Base-by-base conservation (phyloP, 2,329 filamentous ascomycete species). In the Cladorrhinum sp. region DNA sequence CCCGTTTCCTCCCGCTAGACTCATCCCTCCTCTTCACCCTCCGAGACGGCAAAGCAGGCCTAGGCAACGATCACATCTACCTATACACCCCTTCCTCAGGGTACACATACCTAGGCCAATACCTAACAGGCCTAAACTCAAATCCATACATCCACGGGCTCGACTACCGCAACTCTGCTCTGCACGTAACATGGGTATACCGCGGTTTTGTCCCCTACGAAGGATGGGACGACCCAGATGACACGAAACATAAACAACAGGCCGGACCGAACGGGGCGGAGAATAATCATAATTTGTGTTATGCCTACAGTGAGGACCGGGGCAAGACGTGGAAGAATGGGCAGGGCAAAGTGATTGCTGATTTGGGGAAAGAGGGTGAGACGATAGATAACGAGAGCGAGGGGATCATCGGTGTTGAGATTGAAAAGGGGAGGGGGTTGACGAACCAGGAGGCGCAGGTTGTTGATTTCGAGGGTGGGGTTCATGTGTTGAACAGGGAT, bases 61-160 rank as follows among this genome's bases (percentile, higher is more conserved):
- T 80, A 0, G 79, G 79, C 12, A 78, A 81, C 59, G 78, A 79
- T 53, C 79, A 78, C 60, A 70, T 82, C 7, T 78, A 78, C 67
- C 66, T 76, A 7, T 82, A 82, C 68, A 72, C 70, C 13, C 66
- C 73, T n/a, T n/a, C n/a, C 2, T 45, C 41, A 18, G 73, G 74
- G n/a, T 81, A 76, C 72, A 68, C 65, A 10, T 72, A 70, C n/a
- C 68, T 74, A 0, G 76, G 76, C 10, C 74, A 72, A n/a, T 76
- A 77, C 57, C 69, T 79, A 7, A 75, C 75, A 20, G 80, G 79
- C 27, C 67, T 77, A 23, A 69, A 72, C 48, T 81, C 78, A 68
- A 82, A 80, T 67, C 79, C 80, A 1, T 83, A 82, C 67, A 76
- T 81, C 66, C 79, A 83, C 68, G 79, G 79, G 9, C 70, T 82